Evolutionary conservation across 1,284 basidiomycete species (phyloP).

Genomic region (Boletus holoroseus): DNA sequence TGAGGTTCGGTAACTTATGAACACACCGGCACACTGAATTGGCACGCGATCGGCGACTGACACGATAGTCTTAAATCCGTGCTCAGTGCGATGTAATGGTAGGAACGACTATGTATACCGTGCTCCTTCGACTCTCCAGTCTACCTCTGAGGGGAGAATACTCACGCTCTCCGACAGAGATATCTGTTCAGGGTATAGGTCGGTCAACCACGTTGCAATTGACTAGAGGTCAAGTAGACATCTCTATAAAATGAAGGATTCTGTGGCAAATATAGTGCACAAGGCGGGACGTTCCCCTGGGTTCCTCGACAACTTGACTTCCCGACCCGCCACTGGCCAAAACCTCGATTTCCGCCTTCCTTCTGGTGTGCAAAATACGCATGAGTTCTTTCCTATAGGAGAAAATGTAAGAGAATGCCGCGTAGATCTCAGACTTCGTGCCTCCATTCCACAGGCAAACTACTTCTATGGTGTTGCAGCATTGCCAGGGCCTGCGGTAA

Average conservation of each 20-base stretch:
- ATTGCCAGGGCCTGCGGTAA: slow-evolving; percentile 58
- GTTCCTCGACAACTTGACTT: slow-evolving; percentile 2
- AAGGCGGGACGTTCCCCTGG: slow-evolving; percentile 18
- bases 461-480: slow-evolving; percentile 42
- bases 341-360: slow-evolving; percentile 88
- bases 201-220: not conserved
- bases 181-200: too few species aligned
- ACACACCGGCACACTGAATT: too few species aligned
- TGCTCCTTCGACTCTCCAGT: not conserved
- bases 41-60: too few species aligned
- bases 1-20: too few species aligned
- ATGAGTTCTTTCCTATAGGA: slow-evolving; percentile 64
- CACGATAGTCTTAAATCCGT: too few species aligned
- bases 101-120: not conserved
- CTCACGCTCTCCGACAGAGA: too few species aligned
- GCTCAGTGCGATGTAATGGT: too few species aligned
- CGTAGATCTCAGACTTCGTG: slow-evolving; percentile 33
- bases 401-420: not conserved
- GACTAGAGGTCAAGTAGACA: slow-evolving; percentile 16
- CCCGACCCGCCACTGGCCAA: slow-evolving; percentile 34
- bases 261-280: slow-evolving; percentile 28
- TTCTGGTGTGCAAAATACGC: slow-evolving; percentile 69
- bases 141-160: not conserved
- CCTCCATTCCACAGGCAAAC: slow-evolving; percentile 68
- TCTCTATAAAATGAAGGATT: slow-evolving; percentile 28